These are phyloP conservation scores for Malassezia nana DNA, from an alignment of 1,284 basidiomycete species.

Conservation along the genomic window DNA sequence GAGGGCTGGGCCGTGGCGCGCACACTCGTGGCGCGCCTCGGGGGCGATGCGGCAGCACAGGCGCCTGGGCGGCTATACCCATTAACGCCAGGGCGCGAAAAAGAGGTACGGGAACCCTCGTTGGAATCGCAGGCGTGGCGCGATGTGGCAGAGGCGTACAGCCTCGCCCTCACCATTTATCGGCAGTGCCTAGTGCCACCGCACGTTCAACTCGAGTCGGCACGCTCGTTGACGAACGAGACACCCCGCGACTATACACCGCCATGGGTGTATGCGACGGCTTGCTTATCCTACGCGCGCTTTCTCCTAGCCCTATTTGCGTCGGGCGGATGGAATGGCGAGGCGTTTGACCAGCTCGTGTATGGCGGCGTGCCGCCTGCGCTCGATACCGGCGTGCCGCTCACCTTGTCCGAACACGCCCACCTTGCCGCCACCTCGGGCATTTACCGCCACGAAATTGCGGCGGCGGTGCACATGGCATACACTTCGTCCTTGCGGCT, in stretches of 20 bases:
- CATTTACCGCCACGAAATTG: slow-evolving; percentile 39
- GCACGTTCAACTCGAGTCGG: slow-evolving; percentile 29
- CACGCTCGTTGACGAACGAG: slow-evolving; percentile 35
- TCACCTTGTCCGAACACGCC: slow-evolving; percentile 24
- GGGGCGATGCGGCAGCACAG: slow-evolving; percentile 34
- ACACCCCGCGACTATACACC: slow-evolving; percentile 45
- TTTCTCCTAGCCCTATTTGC: slow-evolving; percentile 45
- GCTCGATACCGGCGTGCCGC: slow-evolving; percentile 28
- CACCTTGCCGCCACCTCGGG: slow-evolving; percentile 27
- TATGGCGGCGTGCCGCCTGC: slow-evolving; percentile 43
- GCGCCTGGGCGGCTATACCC: slow-evolving; percentile 27
- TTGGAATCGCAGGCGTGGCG: slow-evolving; percentile 24
- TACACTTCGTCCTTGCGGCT: slow-evolving; percentile 33
- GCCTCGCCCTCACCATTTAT: slow-evolving; percentile 39
- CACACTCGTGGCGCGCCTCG: slow-evolving; percentile 34
- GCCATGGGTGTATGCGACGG: slow-evolving; percentile 38
- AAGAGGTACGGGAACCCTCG: slow-evolving; percentile 16
- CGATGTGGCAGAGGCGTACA: slow-evolving; percentile 43
- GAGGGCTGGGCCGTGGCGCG: slow-evolving; percentile 45
- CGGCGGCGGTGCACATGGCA: slow-evolving; percentile 28
- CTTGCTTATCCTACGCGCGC: slow-evolving; percentile 39
- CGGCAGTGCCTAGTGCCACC: slow-evolving; percentile 44
- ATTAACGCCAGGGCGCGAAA: slow-evolving; percentile 15
- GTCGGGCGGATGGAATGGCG: slow-evolving; percentile 42
- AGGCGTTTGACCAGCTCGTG: slow-evolving; percentile 45